Base-by-base conservation (phyloP, 805 yeast genomes). In the Wickerhamomyces strasburgensis region DNA sequence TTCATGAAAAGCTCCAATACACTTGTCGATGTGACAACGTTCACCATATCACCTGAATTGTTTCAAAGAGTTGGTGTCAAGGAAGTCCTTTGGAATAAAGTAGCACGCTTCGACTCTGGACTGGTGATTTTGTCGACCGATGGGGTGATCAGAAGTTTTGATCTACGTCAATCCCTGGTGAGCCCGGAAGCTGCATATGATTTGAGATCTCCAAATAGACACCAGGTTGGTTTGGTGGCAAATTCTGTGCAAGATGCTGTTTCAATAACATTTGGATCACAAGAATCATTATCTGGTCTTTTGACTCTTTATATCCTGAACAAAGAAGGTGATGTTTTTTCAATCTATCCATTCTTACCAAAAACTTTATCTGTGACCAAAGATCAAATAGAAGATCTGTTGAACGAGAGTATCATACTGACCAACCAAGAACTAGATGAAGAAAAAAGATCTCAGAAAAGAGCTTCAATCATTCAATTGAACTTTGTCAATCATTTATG, bases 321-420 rank as follows among this genome's bases (percentile, higher is more conserved):
- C 8, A 52, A 60, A 8, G 82, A 76, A 36, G 78, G 81, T 11
- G 84, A 82, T 44, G 42, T 84, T 1, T 80, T 70, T 48, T 62
- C 72, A 1, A 58, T 83, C 3, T 75, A 71, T 44, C 93, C 93
- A n/a, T 80, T 79, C 52, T 48, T 73, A 15, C 86, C 89, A 0
- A 42, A 54, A 1, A 55, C 62, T 18, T 47, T 76, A 19, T 54
- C 66, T 1, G 62, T 68, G n/a, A 35, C 67, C 1, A 43, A 53
- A 25, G 40, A 48, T 2, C 57, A 62, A 47, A 35, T 64, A 5
- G 57, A 58, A 38, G 49, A 45, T 4, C 35, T 61, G 2, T 47
- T 66, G n/a, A 62, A 64, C 42, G 52, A 58, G 34, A 60, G 65
- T 3, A 59, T 63, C 1, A 38, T 42, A 0, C 37, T 56, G 11